Percentiles rank a stretch among this genome's conserved stretches.
phyloP scores from a whole-genome alignment of 2,329 filamentous ascomycete genomes.

The Cephalotrichum gorgonifer region DNA sequence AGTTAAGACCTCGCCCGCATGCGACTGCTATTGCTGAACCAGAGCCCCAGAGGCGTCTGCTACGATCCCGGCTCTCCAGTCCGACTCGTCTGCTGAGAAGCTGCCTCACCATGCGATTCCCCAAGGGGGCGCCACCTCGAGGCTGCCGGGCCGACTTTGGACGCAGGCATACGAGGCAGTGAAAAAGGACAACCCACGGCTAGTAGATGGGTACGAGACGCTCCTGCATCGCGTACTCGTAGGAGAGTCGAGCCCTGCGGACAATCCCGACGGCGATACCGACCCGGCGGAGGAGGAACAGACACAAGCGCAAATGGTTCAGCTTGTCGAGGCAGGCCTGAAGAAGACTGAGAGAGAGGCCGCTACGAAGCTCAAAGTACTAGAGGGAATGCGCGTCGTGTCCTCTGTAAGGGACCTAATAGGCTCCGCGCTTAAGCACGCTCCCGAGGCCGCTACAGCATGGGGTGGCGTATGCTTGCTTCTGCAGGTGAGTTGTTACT shows the following conservation, averaged over 20 bases:
- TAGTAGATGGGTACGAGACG: not conserved
- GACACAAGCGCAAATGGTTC: not conserved
- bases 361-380: not conserved
- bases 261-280: not conserved
- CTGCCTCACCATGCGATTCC: no score
- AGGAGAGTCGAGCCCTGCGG: not conserved
- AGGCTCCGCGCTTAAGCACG: conserved; percentile 14
- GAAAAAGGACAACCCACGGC: not conserved
- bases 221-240: no score
- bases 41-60: no score
- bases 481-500: conserved; percentile 17
- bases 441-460: conserved; percentile 22
- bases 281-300: not conserved
- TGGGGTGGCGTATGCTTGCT: conserved; percentile 24
- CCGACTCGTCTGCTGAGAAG: no score
- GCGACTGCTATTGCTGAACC: no score
- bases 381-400: conserved; percentile 1
- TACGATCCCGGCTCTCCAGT: no score
- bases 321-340: not conserved
- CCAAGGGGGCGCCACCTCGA: no score
- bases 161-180: not conserved
- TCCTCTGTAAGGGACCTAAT: conserved; percentile 9
- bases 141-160: no score
- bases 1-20: no score
- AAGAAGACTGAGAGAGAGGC: not conserved